Base-by-base conservation (phyloP, 495 filamentous ascomycete species). In the Tuber calosporum region DNA sequence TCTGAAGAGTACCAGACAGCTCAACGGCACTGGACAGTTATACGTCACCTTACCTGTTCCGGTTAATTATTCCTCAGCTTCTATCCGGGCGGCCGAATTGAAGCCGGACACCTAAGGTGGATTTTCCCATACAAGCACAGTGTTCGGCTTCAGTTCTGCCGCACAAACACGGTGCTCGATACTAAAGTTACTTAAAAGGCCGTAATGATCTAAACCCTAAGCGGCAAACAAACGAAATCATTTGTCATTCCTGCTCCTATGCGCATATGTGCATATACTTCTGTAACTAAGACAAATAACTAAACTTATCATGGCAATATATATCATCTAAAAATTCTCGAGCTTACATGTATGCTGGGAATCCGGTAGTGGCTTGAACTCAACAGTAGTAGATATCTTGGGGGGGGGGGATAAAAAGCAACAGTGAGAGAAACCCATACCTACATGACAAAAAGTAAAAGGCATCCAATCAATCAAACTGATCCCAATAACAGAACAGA, bases 341-440 rank as follows among this genome's bases (percentile, higher is more conserved):
- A 62, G 13, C 1, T 30, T 34, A 34, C 26, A 62, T 34, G 26
- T 3, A 62, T 17, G 53, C 53, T 4, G 4, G 53, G 19, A 17
- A 62, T 62, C 53, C 13, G 26, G 26, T 6, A 15, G 53, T 34
- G 53, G 1, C 4, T 62, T 1, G 26, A 34, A 62, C 26, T 26
- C 53, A n/a, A 11, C 48, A 9, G 11, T 4, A 11, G 30, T 19
- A 34, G 53, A 17, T 34, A 62, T 17, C 4, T 15, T 62, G 53
- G 53, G 9, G 53, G 4, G 0, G 17, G 30, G 43, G 34, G 19
- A 37, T 42, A 58, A 70, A 71, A 75, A 75, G 39, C 39, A 40
- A 40, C 39, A 40, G 39, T 67, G 9, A 41, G 45, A 42, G 67
- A 66, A 69, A 72, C 58, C 70, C 75, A 77, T 72, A 75, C 66